Percentiles rank a stretch among this genome's conserved stretches.
phyloP scores from a whole-genome alignment of 1,139 yeast species.

The Candida sojae region DNA sequence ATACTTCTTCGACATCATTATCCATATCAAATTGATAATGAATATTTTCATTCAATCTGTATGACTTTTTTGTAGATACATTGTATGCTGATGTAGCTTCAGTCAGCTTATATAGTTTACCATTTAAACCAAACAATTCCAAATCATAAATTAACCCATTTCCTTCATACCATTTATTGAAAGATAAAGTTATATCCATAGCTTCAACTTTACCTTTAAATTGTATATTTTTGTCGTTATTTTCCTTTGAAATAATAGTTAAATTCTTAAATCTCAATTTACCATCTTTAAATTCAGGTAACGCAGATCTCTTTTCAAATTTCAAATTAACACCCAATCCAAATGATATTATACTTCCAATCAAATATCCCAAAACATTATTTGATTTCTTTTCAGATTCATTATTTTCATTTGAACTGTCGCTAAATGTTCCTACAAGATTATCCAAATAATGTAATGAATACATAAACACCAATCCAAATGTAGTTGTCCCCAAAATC shows the following conservation, averaged over 20 bases:
- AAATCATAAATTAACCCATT: conserved; percentile 65
- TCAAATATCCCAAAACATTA: conserved; percentile 33
- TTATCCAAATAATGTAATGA: conserved; percentile 45
- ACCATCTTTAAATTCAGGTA: conserved; percentile 59
- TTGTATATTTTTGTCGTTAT: conserved; percentile 17
- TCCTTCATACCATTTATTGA: conserved; percentile 70
- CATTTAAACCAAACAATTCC: conserved; percentile 63
- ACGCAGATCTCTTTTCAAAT: conserved; percentile 36
- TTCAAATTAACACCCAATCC: conserved; percentile 41
- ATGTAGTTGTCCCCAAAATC: conserved; percentile 66
- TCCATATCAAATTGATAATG: conserved; percentile 36
- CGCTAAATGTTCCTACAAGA: conserved; percentile 22
- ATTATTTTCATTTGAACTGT: conserved; percentile 14
- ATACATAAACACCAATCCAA: conserved; percentile 54
- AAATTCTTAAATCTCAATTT: conserved; percentile 61
- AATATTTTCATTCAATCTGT: conserved; percentile 23
- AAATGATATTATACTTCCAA: conserved; percentile 39
- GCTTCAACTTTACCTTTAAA: conserved; percentile 51
- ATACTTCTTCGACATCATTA: conserved; percentile 22
- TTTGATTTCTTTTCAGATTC: conserved; percentile 8
- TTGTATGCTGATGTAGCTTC: background rate
- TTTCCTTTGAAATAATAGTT: conserved; percentile 27
- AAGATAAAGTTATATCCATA: conserved; percentile 58
- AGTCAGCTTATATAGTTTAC: conserved; percentile 37
- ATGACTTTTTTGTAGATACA: conserved; percentile 10